Conservation (phyloP, 2,329 filamentous ascomycete species). For the Penicillium sclerotiorum region DNA sequence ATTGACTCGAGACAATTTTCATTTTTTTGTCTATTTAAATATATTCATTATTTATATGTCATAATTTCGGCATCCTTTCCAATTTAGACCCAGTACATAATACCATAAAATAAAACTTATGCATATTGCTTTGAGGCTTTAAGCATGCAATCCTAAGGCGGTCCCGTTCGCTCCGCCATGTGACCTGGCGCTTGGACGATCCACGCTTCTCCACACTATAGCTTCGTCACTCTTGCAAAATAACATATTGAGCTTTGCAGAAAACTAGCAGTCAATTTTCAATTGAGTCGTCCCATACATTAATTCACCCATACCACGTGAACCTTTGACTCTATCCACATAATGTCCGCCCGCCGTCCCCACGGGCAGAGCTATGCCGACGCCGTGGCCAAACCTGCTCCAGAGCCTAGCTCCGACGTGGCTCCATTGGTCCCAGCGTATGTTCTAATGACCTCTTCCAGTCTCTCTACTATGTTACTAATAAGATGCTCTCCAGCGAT, state of each 20-base stretch:
- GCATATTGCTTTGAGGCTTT: too few relatives aligned
- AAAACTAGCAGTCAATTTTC: background rate
- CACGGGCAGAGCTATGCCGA: slow-evolving; percentile 35
- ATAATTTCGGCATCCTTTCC: too few relatives aligned
- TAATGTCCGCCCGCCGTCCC: slow-evolving; percentile 36
- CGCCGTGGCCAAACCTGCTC: slow-evolving; percentile 31
- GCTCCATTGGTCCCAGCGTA: slow-evolving; percentile 82
- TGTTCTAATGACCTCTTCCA: slow-evolving; percentile 35
- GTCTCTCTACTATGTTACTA: background rate
- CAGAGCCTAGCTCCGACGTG: slow-evolving; percentile 65
- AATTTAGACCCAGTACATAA: too few relatives aligned
- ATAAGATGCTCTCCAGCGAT: slow-evolving; percentile 50
- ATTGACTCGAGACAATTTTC: too few relatives aligned
- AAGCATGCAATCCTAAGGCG: too few relatives aligned
- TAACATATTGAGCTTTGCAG: background rate
- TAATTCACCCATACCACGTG: background rate
- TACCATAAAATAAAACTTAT: too few relatives aligned
- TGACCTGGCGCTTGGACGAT: slow-evolving; percentile 14
- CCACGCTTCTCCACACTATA: slow-evolving; percentile 14
- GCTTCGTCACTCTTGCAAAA: slow-evolving; percentile 8
- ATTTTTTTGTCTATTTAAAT: too few relatives aligned
- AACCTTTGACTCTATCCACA: slow-evolving; percentile 2
- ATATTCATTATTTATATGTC: too few relatives aligned
- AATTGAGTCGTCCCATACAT: background rate
- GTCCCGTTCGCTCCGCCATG: slow-evolving; percentile 12